Evolutionary conservation across 768 basidiomycete species (phyloP).

Genomic region (Rhodosporidiobolus sp.): DNA sequence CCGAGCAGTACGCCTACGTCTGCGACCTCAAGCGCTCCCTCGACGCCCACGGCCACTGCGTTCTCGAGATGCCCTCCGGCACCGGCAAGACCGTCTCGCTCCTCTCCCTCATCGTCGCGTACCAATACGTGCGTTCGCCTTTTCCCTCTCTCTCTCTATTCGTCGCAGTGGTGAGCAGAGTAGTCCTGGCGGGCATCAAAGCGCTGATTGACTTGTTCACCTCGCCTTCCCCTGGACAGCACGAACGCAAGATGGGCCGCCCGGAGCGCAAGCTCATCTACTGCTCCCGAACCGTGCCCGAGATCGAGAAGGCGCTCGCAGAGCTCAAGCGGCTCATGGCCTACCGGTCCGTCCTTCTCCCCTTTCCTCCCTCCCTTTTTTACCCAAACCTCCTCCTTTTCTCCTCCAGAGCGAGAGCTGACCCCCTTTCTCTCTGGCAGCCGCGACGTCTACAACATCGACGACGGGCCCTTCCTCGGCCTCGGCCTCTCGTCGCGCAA

Average conservation of each 20-base stretch:
- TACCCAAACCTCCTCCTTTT: too few species aligned
- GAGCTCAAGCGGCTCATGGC: conserved; percentile 91
- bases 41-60: conserved; percentile 95
- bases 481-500: conserved; percentile 91
- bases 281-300: conserved; percentile 97
- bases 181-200: too few species aligned
- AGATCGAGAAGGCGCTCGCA: conserved; percentile 95
- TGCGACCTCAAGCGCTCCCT: conserved; percentile 94
- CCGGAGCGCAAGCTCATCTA: conserved; percentile 84
- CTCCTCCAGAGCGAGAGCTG: too few species aligned
- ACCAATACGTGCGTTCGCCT: conserved; percentile 71
- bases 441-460: conserved; percentile 58
- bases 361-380: conserved; percentile 39
- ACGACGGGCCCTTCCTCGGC: conserved; percentile 79
- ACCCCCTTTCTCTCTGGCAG: not conserved
- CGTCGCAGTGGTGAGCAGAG: not conserved
- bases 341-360: conserved; percentile 63
- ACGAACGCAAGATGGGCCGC: conserved; percentile 54
- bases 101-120: conserved; percentile 91
- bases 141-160: not conserved
- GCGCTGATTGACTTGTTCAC: too few species aligned
- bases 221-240: conserved; percentile 59
- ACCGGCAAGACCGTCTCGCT: conserved; percentile 98
- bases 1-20: conserved; percentile 99
- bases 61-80: conserved; percentile 99